Percentiles rank a stretch among this genome's conserved stretches.
Evolutionary conservation across 352 stramenopile species (phyloP).

Genomic region (Pythium monospermum): DNA sequence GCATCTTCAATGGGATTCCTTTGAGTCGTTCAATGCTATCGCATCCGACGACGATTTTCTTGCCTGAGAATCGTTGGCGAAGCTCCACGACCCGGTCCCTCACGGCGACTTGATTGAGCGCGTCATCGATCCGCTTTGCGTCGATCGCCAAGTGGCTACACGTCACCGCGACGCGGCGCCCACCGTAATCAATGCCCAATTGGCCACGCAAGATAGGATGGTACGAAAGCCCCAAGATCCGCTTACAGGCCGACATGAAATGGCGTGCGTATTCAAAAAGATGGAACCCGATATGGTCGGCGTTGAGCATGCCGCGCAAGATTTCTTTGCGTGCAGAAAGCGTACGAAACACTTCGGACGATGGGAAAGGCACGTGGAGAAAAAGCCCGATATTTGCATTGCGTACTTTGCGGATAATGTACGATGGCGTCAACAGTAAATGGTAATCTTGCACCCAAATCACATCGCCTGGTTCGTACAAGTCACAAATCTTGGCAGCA

Average conservation of each 20-base stretch:
- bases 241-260: slow-evolving; percentile 88
- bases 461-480: slow-evolving; percentile 80
- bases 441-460: slow-evolving; percentile 99
- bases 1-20: slow-evolving; percentile 95
- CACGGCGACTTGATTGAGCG: slow-evolving; percentile 34
- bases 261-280: slow-evolving; percentile 91
- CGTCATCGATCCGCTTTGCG: slow-evolving; percentile 44
- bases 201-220: slow-evolving; percentile 89
- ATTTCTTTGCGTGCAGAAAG: slow-evolving; percentile 91
- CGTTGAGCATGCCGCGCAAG: slow-evolving; percentile 85
- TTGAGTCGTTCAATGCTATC: slow-evolving; percentile 95
- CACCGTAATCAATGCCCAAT: slow-evolving; percentile 93
- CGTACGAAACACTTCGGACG: slow-evolving; percentile 97
- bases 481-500: slow-evolving; percentile 58
- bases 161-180: slow-evolving; percentile 91
- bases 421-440: slow-evolving; percentile 95
- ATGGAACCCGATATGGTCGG: slow-evolving; percentile 92
- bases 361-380: slow-evolving; percentile 98
- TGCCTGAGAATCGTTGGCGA: slow-evolving; percentile 57
- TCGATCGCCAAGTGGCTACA: slow-evolving; percentile 92
- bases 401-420: slow-evolving; percentile 88
- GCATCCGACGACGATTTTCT: slow-evolving; percentile 90
- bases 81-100: slow-evolving; percentile 47
- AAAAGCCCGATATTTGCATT: slow-evolving; percentile 94
- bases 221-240: slow-evolving; percentile 93